Percentiles rank a stretch among this genome's conserved stretches.
These are phyloP conservation scores for Coemansia sp. DNA, from an alignment of 192 early-diverging fungal genomes.

Conservation along the genomic window DNA sequence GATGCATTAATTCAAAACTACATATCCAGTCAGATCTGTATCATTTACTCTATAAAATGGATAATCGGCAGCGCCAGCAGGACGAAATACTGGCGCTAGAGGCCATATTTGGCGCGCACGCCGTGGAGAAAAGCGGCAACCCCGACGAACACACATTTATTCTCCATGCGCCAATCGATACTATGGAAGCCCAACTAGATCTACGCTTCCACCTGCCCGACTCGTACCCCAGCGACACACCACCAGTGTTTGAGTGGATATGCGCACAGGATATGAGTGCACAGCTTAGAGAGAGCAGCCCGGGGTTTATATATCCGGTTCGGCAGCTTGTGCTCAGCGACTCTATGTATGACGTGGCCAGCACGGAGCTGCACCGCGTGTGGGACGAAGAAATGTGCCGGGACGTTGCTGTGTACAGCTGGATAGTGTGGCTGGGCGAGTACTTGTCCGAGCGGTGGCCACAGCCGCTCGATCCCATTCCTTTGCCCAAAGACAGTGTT, in stretches of 20 bases:
- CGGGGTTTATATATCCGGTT: conserved; percentile 26
- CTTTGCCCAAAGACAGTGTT: conserved; percentile 25
- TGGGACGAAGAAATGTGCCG: conserved; percentile 34
- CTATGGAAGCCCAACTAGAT: conserved; percentile 21
- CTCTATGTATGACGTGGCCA: conserved; percentile 21
- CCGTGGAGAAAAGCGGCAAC: conserved; percentile 16
- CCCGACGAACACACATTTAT: conserved; percentile 15
- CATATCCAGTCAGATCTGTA: too few relatives aligned
- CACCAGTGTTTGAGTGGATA: conserved; percentile 49
- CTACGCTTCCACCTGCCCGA: conserved; percentile 43
- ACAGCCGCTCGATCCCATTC: conserved; percentile 35
- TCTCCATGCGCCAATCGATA: conserved; percentile 33
- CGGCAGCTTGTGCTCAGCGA: conserved; percentile 29
- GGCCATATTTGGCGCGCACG: conserved; percentile 48
- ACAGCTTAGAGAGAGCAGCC: neutral
- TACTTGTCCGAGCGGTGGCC: conserved; percentile 41
- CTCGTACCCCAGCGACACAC: conserved; percentile 41
- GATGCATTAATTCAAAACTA: too few relatives aligned
- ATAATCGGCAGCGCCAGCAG: conserved; percentile 45
- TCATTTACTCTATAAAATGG: neutral
- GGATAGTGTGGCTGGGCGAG: conserved; percentile 38
- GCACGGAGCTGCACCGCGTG: conserved; percentile 18
- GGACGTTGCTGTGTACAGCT: conserved; percentile 46
- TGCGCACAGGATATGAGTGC: conserved; percentile 21
- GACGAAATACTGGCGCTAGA: conserved; percentile 51